These are phyloP conservation scores for Botrytis medusae DNA, from an alignment of 2,329 filamentous ascomycete species.

Conservation along the genomic window DNA sequence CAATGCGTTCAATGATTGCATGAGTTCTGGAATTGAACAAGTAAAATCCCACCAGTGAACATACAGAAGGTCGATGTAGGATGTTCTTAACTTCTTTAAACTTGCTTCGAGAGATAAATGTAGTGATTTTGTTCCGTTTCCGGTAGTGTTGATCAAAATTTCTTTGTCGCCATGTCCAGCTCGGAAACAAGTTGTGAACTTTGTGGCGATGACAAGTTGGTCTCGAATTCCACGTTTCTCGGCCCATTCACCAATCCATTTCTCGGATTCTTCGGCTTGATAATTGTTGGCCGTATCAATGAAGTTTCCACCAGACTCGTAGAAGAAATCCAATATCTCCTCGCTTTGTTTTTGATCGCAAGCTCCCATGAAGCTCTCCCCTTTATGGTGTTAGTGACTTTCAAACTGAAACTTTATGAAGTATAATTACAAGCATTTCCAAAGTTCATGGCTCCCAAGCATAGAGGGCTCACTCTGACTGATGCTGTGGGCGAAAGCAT, in stretches of 20 bases:
- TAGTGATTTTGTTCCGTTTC: conserved; percentile 63
- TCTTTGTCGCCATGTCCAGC: conserved; percentile 30
- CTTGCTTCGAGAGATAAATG: conserved; percentile 55
- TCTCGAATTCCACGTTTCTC: conserved; percentile 61
- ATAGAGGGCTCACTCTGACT: conserved; percentile 66
- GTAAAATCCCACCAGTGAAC: conserved; percentile 69
- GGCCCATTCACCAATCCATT: conserved; percentile 72
- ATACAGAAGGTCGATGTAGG: conserved; percentile 67
- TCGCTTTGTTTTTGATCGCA: conserved; percentile 17
- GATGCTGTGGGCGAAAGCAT: conserved; percentile 65
- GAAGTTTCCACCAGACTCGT: conserved; percentile 62
- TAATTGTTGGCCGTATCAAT: conserved; percentile 71
- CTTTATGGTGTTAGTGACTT: conserved; percentile 30
- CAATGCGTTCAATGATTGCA: conserved; percentile 65
- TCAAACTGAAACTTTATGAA: not conserved
- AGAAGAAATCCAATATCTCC: conserved; percentile 55
- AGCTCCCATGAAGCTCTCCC: conserved; percentile 59
- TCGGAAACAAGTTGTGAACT: conserved; percentile 45
- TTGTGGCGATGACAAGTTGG: conserved; percentile 66
- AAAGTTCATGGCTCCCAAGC: conserved; percentile 65
- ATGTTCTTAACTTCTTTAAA: conserved; percentile 61
- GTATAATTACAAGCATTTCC: conserved; percentile 50
- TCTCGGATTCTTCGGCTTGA: conserved; percentile 58
- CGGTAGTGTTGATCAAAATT: conserved; percentile 50
- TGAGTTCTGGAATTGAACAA: conserved; percentile 64